Conservation (phyloP, 495 filamentous ascomycete genomes). For the Elaphomyces granulatus region DNA sequence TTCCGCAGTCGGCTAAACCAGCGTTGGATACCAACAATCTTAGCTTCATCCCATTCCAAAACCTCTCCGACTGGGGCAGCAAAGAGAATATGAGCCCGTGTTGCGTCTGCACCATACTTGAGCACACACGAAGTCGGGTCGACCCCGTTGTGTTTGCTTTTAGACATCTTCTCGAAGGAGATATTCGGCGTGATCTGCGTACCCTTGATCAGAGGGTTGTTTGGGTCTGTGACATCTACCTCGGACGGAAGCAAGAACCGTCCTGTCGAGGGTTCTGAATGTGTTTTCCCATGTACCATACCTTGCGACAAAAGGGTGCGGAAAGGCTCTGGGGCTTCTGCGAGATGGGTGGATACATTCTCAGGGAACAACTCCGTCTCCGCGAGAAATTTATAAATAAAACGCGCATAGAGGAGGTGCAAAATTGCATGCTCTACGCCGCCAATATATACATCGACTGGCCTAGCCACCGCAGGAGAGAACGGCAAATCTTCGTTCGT, state of each 20-base stretch:
- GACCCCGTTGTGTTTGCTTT: slow-evolving; percentile 89
- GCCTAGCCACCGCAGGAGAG: slow-evolving; percentile 41
- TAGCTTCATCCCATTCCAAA: slow-evolving; percentile 76
- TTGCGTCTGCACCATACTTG: slow-evolving; percentile 69
- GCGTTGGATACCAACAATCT: slow-evolving; percentile 63
- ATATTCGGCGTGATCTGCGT: slow-evolving; percentile 43
- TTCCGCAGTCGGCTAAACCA: slow-evolving; percentile 60
- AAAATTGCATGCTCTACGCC: slow-evolving; percentile 85
- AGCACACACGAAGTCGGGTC: slow-evolving; percentile 57
- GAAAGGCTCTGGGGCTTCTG: slow-evolving; percentile 52
- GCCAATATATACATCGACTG: slow-evolving; percentile 76
- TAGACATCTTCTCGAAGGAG: slow-evolving; percentile 88
- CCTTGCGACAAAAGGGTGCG: slow-evolving; percentile 69
- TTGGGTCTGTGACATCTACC: slow-evolving; percentile 44
- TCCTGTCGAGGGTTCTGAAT: slow-evolving; percentile 56
- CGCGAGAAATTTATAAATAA: slow-evolving; percentile 76
- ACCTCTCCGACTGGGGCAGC: slow-evolving; percentile 70
- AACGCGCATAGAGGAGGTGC: slow-evolving; percentile 81
- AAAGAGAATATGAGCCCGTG: slow-evolving; percentile 75
- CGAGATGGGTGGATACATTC: slow-evolving; percentile 15
- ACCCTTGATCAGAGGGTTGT: slow-evolving; percentile 43
- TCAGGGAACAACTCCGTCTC: slow-evolving; percentile 40
- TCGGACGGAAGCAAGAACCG: slow-evolving; percentile 67
- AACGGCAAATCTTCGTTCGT: slow-evolving; percentile 48
- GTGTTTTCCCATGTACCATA: slow-evolving; percentile 86